These are phyloP conservation scores for Rhizophagus clarus DNA, from an alignment of 192 early-diverging fungal species.

Conservation along the genomic window DNA sequence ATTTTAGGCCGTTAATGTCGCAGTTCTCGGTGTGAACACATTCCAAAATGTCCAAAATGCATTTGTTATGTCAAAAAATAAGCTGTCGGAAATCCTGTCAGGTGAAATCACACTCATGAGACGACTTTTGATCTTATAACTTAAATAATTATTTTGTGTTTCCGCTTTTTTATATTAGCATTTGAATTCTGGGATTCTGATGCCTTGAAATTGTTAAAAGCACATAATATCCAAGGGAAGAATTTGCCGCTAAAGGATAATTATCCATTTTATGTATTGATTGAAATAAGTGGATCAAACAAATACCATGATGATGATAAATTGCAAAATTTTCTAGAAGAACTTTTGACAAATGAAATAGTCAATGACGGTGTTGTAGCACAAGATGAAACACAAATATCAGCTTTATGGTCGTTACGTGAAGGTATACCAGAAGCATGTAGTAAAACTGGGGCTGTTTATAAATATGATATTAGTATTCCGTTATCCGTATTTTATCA, in stretches of 20 bases:
- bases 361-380: slow-evolving; percentile 90
- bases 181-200: slow-evolving; percentile 95
- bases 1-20: slow-evolving; percentile 65
- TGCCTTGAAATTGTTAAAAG: slow-evolving; percentile 72
- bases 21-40: slow-evolving; percentile 74
- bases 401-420: slow-evolving; percentile 85
- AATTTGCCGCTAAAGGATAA: slow-evolving; percentile 66
- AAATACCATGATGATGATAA: slow-evolving; percentile 96
- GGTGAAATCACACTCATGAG: slow-evolving; percentile 31
- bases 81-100: slow-evolving; percentile 91
- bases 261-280: slow-evolving; percentile 88
- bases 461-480: slow-evolving; percentile 96
- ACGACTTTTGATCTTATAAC: background rate
- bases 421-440: slow-evolving; percentile 94
- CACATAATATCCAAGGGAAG: slow-evolving; percentile 60
- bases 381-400: slow-evolving; percentile 83
- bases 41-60: slow-evolving; percentile 82
- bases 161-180: slow-evolving; percentile 45
- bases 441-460: slow-evolving; percentile 83
- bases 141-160: background rate
- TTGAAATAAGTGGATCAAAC: slow-evolving; percentile 94
- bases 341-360: slow-evolving; percentile 71
- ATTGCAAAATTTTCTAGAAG: slow-evolving; percentile 73
- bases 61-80: slow-evolving; percentile 73
- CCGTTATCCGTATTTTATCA: slow-evolving; percentile 86